Evolutionary conservation across 306 rosid species (phyloP).

Genomic region (Cicer yamashitae): DNA sequence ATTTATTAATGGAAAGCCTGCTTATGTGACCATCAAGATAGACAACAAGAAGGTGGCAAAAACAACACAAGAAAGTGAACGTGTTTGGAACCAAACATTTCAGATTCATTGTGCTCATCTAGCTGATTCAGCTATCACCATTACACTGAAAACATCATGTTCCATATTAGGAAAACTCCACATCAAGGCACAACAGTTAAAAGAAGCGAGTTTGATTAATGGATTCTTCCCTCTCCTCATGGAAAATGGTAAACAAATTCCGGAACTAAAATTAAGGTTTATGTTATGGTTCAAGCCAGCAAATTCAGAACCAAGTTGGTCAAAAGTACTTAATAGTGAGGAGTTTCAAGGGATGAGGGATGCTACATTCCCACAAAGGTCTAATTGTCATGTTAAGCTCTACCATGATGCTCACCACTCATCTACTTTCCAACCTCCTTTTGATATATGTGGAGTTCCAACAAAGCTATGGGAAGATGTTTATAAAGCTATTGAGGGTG

Average conservation of each 20-base stretch:
- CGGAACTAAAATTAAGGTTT: conserved; percentile 68
- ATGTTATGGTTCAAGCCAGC: conserved; percentile 93
- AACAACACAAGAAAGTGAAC: conserved; percentile 65
- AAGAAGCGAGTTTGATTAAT: conserved; percentile 68
- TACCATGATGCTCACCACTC: conserved; percentile 95
- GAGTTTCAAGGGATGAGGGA: conserved; percentile 70
- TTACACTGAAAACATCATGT: conserved; percentile 71
- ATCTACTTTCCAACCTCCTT: conserved; percentile 69
- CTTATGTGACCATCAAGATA: conserved; percentile 74
- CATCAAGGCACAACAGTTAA: conserved; percentile 62
- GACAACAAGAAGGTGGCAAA: conserved; percentile 63
- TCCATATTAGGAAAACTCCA: conserved; percentile 70
- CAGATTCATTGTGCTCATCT: conserved; percentile 82
- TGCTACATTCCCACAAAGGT: conserved; percentile 79
- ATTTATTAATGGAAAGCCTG: conserved; percentile 62
- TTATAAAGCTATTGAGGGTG: conserved; percentile 84
- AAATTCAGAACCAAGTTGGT: conserved; percentile 69
- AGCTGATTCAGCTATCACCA: conserved; percentile 59
- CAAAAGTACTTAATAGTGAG: conserved; percentile 54
- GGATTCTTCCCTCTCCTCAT: conserved; percentile 72
- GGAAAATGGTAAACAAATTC: conserved; percentile 75
- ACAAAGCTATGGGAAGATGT: conserved; percentile 92
- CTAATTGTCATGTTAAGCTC: conserved; percentile 79
- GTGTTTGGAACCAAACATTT: conserved; percentile 92
- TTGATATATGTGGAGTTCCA: conserved; percentile 58